A percentile compares a stretch with the other conserved stretches of the same genome.
phyloP scores from a whole-genome alignment of 2,329 filamentous ascomycete genomes.

The Myriangium duriaei region DNA sequence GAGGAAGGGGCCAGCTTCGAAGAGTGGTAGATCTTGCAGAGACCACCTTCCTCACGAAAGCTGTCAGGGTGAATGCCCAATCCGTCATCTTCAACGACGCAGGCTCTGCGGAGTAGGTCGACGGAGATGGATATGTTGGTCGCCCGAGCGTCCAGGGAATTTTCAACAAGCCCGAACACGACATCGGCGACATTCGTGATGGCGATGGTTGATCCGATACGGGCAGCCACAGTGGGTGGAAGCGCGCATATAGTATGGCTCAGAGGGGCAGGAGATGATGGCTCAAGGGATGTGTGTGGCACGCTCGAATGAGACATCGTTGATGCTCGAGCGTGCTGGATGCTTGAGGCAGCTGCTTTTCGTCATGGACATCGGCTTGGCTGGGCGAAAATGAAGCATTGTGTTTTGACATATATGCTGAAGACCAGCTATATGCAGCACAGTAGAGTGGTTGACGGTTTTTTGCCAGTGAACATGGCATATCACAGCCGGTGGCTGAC shows the following conservation, averaged over 20 bases:
- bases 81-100: slow-evolving; percentile 75
- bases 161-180: slow-evolving; percentile 61
- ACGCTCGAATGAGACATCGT: slow-evolving; percentile 6
- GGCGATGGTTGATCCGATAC: slow-evolving; percentile 73
- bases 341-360: no score
- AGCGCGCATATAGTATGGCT: slow-evolving; percentile 47
- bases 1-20: slow-evolving; percentile 47
- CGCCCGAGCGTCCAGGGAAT: slow-evolving; percentile 71
- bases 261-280: slow-evolving; percentile 1
- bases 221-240: slow-evolving; percentile 57
- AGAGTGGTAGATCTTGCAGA: slow-evolving; percentile 58
- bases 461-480: no score
- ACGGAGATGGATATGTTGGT: slow-evolving; percentile 56
- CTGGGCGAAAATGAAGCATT: no score
- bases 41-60: slow-evolving; percentile 55
- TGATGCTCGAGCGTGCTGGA: no score
- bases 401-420: no score
- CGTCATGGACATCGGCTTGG: no score
- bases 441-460: no score
- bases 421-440: no score
- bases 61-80: slow-evolving; percentile 60
- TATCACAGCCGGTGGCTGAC: no score
- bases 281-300: neutral
- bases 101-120: slow-evolving; percentile 64
- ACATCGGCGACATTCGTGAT: slow-evolving; percentile 65